phyloP scores from a whole-genome alignment of 352 stramenopile species.

The Pythium rhizo-oryzae region DNA sequence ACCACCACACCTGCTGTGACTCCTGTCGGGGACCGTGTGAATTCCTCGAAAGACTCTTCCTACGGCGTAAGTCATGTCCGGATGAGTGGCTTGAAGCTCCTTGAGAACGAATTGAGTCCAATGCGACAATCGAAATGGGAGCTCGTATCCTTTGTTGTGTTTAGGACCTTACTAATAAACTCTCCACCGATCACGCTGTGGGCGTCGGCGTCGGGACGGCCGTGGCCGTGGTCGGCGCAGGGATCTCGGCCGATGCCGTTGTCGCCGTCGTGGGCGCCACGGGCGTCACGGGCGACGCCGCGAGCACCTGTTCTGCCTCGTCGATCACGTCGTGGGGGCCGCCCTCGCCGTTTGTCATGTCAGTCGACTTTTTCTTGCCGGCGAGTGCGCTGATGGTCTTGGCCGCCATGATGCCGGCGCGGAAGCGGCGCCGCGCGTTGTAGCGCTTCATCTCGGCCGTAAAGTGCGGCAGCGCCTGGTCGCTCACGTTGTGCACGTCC shows the following conservation, averaged over 20 bases:
- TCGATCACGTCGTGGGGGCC: conserved; percentile 21
- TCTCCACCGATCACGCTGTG: background rate
- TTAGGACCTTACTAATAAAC: background rate
- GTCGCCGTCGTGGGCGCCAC: conserved; percentile 19
- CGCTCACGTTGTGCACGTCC: conserved; percentile 71
- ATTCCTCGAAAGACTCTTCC: too few species aligned
- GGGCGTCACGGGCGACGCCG: conserved; percentile 22
- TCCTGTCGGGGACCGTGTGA: too few species aligned
- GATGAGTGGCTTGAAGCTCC: too few species aligned
- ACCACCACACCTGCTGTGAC: too few species aligned
- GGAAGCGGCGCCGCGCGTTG: conserved; percentile 83
- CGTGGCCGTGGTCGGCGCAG: conserved; percentile 14
- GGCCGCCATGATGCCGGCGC: conserved; percentile 75
- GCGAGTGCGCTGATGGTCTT: conserved; percentile 65
- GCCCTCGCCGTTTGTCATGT: conserved; percentile 34
- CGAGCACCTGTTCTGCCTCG: conserved; percentile 25
- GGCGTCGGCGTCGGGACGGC: background rate
- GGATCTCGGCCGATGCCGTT: conserved; percentile 11
- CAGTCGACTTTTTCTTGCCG: conserved; percentile 52
- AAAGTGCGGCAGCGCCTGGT: conserved; percentile 85
- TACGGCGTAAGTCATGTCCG: too few species aligned
- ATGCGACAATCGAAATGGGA: too few species aligned
- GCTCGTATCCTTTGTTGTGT: too few species aligned
- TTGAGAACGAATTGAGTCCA: too few species aligned
- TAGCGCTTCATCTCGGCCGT: conserved; percentile 90